Conservation (phyloP, 2,329 filamentous ascomycete species). For the Cercospora brassicicola region DNA sequence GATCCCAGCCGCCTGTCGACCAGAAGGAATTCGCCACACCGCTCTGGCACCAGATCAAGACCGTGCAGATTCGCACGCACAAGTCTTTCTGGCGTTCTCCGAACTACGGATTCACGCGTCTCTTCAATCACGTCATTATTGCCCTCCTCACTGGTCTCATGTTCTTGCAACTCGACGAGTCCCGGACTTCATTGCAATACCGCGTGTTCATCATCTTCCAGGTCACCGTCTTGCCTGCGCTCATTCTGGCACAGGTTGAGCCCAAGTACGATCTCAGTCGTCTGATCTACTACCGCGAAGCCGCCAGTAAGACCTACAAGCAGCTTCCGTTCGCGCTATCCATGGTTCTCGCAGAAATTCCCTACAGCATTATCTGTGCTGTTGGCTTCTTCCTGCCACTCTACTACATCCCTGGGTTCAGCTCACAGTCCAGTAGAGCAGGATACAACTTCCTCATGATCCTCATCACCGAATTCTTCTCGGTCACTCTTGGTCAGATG, state of each 20-base stretch:
- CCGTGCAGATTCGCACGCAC: conserved; percentile 72
- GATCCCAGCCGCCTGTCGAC: conserved; percentile 46
- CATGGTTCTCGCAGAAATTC: conserved; percentile 80
- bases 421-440: conserved; percentile 61
- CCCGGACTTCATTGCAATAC: conserved; percentile 75
- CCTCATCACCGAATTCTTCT: conserved; percentile 79
- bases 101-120: conserved; percentile 83
- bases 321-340: conserved; percentile 74
- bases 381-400: conserved; percentile 78
- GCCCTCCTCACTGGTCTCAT: conserved; percentile 76
- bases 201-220: conserved; percentile 90
- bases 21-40: conserved; percentile 83
- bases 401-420: conserved; percentile 81
- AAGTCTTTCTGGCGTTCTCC: conserved; percentile 80
- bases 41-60: conserved; percentile 72
- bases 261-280: conserved; percentile 79
- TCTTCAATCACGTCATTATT: conserved; percentile 81
- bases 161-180: conserved; percentile 75
- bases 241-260: conserved; percentile 82
- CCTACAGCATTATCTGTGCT: conserved; percentile 78
- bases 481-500: conserved; percentile 74
- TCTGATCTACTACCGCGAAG: conserved; percentile 81
- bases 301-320: conserved; percentile 82
- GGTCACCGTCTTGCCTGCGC: conserved; percentile 75
- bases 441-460: conserved; percentile 88